Percentiles rank a stretch among this genome's conserved stretches.
Evolutionary conservation across 148 eudicot species (phyloP).

Genomic region (Gaultheria prostrata): DNA sequence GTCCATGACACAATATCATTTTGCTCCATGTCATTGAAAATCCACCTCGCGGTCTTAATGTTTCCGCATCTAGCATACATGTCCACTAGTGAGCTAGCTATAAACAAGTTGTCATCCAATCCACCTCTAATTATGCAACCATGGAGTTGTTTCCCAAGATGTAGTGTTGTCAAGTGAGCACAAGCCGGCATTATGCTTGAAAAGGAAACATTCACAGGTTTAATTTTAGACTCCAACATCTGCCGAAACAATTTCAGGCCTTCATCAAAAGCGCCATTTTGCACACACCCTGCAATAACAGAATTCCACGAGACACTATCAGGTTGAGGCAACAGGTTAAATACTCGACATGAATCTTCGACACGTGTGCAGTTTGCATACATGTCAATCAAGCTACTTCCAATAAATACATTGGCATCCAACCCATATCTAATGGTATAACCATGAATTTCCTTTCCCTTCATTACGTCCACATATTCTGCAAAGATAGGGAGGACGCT

Average conservation of each 20-base stretch:
- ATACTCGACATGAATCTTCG: slow-evolving; percentile 51
- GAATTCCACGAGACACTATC: slow-evolving; percentile 77
- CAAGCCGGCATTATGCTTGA: slow-evolving; percentile 83
- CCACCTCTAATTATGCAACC: slow-evolving; percentile 52
- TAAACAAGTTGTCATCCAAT: slow-evolving; percentile 53
- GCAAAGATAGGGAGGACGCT: slow-evolving; percentile 64
- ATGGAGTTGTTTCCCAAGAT: slow-evolving; percentile 76
- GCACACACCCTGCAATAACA: slow-evolving; percentile 66
- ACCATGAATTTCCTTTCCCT: slow-evolving; percentile 79
- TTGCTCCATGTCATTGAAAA: slow-evolving; percentile 53
- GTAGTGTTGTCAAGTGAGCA: slow-evolving; percentile 68
- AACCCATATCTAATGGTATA: slow-evolving; percentile 53
- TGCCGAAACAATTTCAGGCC: slow-evolving; percentile 65
- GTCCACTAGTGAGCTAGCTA: slow-evolving; percentile 81
- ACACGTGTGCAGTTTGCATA: slow-evolving; percentile 65
- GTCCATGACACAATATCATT: slow-evolving; percentile 78
- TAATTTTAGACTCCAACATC: slow-evolving; percentile 54
- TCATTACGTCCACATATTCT: slow-evolving; percentile 43
- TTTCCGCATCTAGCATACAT: slow-evolving; percentile 92
- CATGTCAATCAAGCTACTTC: slow-evolving; percentile 80
- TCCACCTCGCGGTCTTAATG: slow-evolving; percentile 51
- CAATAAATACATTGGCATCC: slow-evolving; percentile 45
- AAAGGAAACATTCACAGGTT: slow-evolving; percentile 56
- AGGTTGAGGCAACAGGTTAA: slow-evolving; percentile 38
- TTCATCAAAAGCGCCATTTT: slow-evolving; percentile 70